phyloP scores from a whole-genome alignment of 805 yeast species.

The Millerozyma miso region DNA sequence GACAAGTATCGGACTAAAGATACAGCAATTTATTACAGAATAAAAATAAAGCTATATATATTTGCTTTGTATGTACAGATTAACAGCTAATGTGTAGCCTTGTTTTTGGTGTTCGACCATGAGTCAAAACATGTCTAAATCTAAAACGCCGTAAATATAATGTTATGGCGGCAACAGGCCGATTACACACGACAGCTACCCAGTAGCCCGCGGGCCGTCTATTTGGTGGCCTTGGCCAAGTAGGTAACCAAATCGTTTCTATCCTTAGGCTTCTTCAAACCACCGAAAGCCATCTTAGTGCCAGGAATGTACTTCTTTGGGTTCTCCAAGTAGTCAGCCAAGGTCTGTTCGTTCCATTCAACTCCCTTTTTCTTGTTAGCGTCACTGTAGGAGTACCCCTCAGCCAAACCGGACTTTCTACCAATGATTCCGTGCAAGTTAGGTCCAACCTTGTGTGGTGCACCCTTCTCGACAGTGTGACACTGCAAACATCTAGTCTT shows the following conservation, averaged over 20 bases:
- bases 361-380: slow-evolving; percentile 98
- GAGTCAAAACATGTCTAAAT: neutral
- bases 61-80: neutral
- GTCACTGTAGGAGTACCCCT: slow-evolving; percentile 93
- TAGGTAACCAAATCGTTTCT: slow-evolving; percentile 94
- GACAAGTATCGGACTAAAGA: neutral
- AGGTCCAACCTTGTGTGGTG: slow-evolving; percentile 99
- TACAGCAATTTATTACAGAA: neutral
- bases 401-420: slow-evolving; percentile 88
- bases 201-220: slow-evolving; percentile 11
- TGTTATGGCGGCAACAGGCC: neutral
- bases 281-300: slow-evolving; percentile 99
- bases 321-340: slow-evolving; percentile 95
- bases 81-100: neutral
- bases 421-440: slow-evolving; percentile 93
- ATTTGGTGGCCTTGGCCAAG: slow-evolving; percentile 49
- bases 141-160: neutral
- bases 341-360: slow-evolving; percentile 77
- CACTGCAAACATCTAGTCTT: slow-evolving; percentile 99
- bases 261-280: slow-evolving; percentile 98
- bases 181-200: too few species aligned
- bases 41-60: too few species aligned
- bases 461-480: slow-evolving; percentile 95
- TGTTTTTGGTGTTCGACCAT: neutral
- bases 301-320: slow-evolving; percentile 99